These are phyloP conservation scores for Beauveria asiatica DNA, from an alignment of 2,329 filamentous ascomycete species.

Conservation along the genomic window DNA sequence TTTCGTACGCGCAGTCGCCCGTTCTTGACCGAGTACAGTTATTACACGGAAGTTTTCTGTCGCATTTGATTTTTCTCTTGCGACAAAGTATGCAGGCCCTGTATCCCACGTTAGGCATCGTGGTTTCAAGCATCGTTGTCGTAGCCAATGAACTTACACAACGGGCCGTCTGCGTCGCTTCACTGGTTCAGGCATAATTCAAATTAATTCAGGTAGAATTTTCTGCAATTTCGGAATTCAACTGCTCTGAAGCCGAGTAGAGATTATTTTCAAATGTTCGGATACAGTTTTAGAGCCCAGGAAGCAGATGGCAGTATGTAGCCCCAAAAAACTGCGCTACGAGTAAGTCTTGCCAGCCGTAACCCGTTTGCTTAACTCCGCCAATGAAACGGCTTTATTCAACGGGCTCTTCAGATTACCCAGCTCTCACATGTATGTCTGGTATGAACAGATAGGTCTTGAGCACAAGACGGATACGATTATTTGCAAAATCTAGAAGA, in stretches of 20 bases:
- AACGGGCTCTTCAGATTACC: neutral
- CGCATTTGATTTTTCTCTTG: slow-evolving; percentile 36
- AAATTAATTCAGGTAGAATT: too few relatives aligned
- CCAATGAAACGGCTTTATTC: neutral
- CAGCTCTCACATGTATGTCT: neutral
- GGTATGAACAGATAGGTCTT: too few relatives aligned
- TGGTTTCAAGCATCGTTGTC: neutral
- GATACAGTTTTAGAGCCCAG: neutral
- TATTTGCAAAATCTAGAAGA: too few relatives aligned
- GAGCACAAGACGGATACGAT: too few relatives aligned
- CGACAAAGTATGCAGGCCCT: slow-evolving; percentile 35
- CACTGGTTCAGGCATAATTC: neutral
- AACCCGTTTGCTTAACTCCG: slow-evolving; percentile 3
- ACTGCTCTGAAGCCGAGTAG: neutral
- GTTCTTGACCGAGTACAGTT: slow-evolving; percentile 32
- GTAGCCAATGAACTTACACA: slow-evolving; percentile 5
- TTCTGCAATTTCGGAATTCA: neutral
- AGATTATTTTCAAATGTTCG: neutral
- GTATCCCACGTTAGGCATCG: neutral
- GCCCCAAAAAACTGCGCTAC: neutral
- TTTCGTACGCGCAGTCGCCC: slow-evolving; percentile 26
- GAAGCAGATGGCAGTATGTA: neutral
- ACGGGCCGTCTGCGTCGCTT: slow-evolving; percentile 10
- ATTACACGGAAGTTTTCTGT: slow-evolving; percentile 31
- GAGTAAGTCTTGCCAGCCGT: neutral